Evolutionary conservation across 2,329 filamentous ascomycete species (phyloP).

Genomic region (Amphichorda felina): DNA sequence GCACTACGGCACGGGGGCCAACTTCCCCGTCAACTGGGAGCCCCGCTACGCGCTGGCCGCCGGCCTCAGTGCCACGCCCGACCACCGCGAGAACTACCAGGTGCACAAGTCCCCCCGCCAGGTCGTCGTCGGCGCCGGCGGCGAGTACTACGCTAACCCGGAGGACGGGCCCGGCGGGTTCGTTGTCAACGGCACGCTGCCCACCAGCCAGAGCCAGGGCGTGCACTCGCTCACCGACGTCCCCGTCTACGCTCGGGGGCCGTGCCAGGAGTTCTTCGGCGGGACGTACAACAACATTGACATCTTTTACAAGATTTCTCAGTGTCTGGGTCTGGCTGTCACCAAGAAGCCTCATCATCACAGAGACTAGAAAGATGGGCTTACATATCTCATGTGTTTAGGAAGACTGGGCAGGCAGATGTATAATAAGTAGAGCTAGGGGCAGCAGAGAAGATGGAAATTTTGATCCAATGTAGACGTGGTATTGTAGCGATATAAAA

Average conservation of each 20-base stretch:
- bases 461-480: too few species aligned
- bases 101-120: constrained; percentile 53
- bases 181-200: constrained; percentile 64
- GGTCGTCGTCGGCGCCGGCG: constrained; percentile 37
- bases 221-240: constrained; percentile 72
- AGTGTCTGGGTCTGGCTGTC: constrained; percentile 46
- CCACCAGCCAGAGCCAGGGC: constrained; percentile 49
- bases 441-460: too few species aligned
- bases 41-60: constrained; percentile 71
- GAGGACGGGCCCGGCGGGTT: constrained; percentile 56
- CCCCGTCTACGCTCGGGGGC: constrained; percentile 66
- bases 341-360: too few species aligned
- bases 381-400: too few species aligned
- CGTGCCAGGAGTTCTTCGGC: constrained; percentile 66
- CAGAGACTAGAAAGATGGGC: too few species aligned
- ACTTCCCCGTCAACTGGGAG: constrained; percentile 78
- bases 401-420: too few species aligned
- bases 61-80: constrained; percentile 60
- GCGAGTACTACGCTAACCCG: constrained; percentile 56
- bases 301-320: constrained; percentile 63
- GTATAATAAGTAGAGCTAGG: too few species aligned
- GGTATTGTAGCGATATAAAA: too few species aligned
- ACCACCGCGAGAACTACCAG: constrained; percentile 65
- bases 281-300: constrained; percentile 62
- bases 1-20: constrained; percentile 58